These are phyloP conservation scores for Hymenochaete sp. DNA, from an alignment of 1,284 basidiomycete genomes.

Conservation along the genomic window DNA sequence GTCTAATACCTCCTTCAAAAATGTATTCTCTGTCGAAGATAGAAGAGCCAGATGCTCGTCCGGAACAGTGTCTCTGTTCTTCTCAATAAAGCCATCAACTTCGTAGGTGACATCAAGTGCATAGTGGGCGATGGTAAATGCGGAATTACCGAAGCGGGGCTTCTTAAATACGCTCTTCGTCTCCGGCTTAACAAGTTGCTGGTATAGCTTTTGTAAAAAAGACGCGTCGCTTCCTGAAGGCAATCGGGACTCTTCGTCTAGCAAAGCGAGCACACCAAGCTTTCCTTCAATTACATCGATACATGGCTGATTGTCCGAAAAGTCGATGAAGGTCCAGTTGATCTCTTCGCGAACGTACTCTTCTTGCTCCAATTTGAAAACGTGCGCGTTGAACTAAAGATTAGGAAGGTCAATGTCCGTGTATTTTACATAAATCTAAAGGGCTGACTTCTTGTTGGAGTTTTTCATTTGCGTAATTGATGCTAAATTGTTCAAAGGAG, in stretches of 20 bases:
- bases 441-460: slow-evolving; percentile 78
- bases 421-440: not conserved
- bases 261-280: slow-evolving; percentile 87
- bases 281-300: slow-evolving; percentile 98
- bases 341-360: slow-evolving; percentile 98
- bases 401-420: slow-evolving; percentile 14
- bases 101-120: slow-evolving; percentile 98
- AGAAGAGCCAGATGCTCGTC: slow-evolving; percentile 94
- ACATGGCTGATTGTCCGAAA: slow-evolving; percentile 97
- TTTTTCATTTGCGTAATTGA: slow-evolving; percentile 99
- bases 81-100: slow-evolving; percentile 96
- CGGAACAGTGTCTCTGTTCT: slow-evolving; percentile 97
- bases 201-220: slow-evolving; percentile 90
- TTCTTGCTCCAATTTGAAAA: slow-evolving; percentile 99
- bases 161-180: slow-evolving; percentile 94
- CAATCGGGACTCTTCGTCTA: slow-evolving; percentile 97
- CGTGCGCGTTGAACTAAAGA: slow-evolving; percentile 88
- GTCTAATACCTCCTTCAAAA: slow-evolving; percentile 93
- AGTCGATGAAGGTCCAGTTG: slow-evolving; percentile 99
- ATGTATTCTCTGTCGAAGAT: slow-evolving; percentile 79
- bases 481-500: slow-evolving; percentile 99
- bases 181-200: slow-evolving; percentile 78
- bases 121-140: slow-evolving; percentile 98
- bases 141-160: slow-evolving; percentile 92
- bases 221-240: slow-evolving; percentile 91